Conservation (phyloP, 2,329 filamentous ascomycete species). For the Scedosporium aurantiacum region DNA sequence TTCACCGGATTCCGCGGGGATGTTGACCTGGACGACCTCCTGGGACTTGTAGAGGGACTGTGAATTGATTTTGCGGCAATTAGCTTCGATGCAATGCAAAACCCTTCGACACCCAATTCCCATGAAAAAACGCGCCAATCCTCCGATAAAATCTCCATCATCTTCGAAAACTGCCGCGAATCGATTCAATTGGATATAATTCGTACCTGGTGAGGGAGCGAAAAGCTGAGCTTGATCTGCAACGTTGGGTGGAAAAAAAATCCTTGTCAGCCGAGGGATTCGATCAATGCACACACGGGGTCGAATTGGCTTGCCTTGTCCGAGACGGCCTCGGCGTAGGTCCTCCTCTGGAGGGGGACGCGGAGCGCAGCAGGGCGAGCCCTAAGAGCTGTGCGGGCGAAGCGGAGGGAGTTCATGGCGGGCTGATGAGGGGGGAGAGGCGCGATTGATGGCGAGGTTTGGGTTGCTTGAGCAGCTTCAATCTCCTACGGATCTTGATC, state of each 20-base stretch:
- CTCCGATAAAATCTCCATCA: background rate
- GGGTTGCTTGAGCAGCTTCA: conserved; percentile 1
- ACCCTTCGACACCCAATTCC: background rate
- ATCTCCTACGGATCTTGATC: background rate
- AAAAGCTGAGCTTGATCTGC: conserved; percentile 92
- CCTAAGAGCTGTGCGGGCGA: conserved; percentile 82
- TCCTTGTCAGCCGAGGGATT: conserved; percentile 14
- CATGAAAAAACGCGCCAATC: background rate
- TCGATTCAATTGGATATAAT: conserved; percentile 9
- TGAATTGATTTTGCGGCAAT: conserved; percentile 32
- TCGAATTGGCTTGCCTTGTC: conserved; percentile 53
- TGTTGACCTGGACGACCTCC: conserved; percentile 88
- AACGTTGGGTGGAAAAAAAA: background rate
- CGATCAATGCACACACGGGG: background rate
- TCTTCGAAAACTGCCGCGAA: background rate
- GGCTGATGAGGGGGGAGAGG: conserved; percentile 12
- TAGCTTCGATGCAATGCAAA: conserved; percentile 27
- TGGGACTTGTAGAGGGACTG: conserved; percentile 61
- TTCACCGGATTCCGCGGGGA: conserved; percentile 93
- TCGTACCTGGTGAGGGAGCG: conserved; percentile 95
- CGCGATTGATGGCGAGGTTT: background rate
- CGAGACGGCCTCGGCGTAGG: conserved; percentile 78
- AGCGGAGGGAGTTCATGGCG: conserved; percentile 89
- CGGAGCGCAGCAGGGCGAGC: conserved; percentile 68
- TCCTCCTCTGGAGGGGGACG: conserved; percentile 70